Evolutionary conservation across 2,329 filamentous ascomycete species (phyloP), one percentile per base, ranked within the genome.

Genomic region (Clarireedia paspali): DNA sequence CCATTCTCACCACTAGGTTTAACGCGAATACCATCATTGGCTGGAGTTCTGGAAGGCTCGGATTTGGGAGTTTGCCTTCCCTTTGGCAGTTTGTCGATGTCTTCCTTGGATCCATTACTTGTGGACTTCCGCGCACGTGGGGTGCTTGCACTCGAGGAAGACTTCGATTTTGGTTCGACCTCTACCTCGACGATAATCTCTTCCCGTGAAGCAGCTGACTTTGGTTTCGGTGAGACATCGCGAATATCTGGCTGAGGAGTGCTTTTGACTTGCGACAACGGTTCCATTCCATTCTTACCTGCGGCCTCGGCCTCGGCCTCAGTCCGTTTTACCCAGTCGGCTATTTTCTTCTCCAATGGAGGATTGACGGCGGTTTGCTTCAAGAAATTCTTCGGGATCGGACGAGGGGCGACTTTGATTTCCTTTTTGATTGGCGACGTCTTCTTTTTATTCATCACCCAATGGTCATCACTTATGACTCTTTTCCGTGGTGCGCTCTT

Each of bases 391-490:
- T 80, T 82, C 0, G 82, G 81, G n/a, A 84, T 69, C 62, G 12
- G 17, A 17, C 46, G 53, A 27, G 47, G 40, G 10, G 53, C 50
- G 17, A 50, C 46, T 30, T 50, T 55, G 26, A 50, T 44, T 20
- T 55, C 53, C 26, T 23, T 53, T 58, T 70, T 74, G 57, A 72
- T 74, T 0, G 75, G 70, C 7, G 77, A 71, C 56, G 70, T 77
- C 57, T 75, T 77, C 58, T 77, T 79, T 57, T 76, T 78, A 59
- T 65, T 64, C 26, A 59, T 63, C 72, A 83, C 83, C 88, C 92
- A 97, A 72, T 96, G 89, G 54, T 88, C 87, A 73, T 97, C 92
- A 69, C 91, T 96, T 59, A 96, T 83, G 53, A 97, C 89, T 60
- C 91, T 83, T 77, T 95, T 96, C 73, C 89, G 91, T 15, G 92